phyloP scores from a whole-genome alignment of 169 alveolate species.

The Plasmodium sp. region DNA sequence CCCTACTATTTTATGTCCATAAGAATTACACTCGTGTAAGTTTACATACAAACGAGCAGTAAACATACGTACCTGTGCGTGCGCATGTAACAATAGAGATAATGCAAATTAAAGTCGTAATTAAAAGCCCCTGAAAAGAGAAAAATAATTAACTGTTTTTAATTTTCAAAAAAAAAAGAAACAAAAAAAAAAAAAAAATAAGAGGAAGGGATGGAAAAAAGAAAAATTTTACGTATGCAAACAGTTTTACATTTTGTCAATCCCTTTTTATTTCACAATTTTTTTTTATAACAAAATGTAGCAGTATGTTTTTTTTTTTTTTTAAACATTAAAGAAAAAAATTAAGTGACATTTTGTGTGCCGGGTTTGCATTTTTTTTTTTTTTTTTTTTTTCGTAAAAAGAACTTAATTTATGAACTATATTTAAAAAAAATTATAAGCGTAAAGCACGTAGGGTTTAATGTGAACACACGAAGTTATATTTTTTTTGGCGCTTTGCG shows the following conservation, averaged over 20 bases:
- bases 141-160: background rate
- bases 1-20: background rate
- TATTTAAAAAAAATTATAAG: background rate
- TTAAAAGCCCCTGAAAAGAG: background rate
- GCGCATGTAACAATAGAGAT: constrained; percentile 1
- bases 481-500: background rate
- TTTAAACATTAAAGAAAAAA: background rate
- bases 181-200: background rate
- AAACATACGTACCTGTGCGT: background rate
- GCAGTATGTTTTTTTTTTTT: background rate
- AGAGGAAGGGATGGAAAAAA: background rate
- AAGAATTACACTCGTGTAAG: background rate
- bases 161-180: background rate
- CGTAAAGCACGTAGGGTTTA: background rate
- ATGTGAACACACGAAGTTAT: background rate
- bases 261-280: background rate
- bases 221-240: background rate
- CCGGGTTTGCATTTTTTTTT: background rate
- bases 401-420: background rate
- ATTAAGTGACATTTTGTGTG: background rate
- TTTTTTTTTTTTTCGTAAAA: background rate
- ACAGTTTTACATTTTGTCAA: background rate
- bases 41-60: background rate
- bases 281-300: background rate
- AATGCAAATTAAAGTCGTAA: background rate